Evolutionary conservation across 2,329 filamentous ascomycete species (phyloP), one percentile per base, ranked within the genome.

Genomic region (Tolypocladium nubicola): DNA sequence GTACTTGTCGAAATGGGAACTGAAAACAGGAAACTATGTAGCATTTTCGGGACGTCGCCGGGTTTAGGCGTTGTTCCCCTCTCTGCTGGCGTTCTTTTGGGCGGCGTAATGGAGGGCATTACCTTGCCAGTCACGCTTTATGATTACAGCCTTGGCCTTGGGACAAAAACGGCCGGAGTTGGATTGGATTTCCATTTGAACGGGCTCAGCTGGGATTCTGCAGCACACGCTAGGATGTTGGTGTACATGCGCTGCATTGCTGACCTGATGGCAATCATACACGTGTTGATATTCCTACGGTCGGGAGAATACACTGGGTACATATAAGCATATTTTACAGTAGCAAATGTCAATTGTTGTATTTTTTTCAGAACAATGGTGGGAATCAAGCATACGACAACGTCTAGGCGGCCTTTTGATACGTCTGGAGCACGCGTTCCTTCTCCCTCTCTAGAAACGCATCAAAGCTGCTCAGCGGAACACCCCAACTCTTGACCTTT

Each of bases 401-500:
- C 10, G 2, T 10, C 47, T 35, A 50, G 11, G 8, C 3, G 9
- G 41, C 19, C 8, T 2, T n/a, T 49, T 33, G 47, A 19, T 66
- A 75, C 1, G 71, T 73, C 49, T 65, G 60, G 43, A 58, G 57
- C 5, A 75, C 59, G 5, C 53, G 56, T 0, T 61, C 64, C 59
- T 70, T 71, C 65, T 80, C 73, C 52, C 71, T 66, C 57, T 70
- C 63, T 47, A 80, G 56, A 54, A 76, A 81, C 23, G 67, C 61
- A n/a, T 70, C 64, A 58, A 81, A 76, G 0, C 67, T 74, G n/a
- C 70, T 71, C 56, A 78, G 52, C 2, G 70, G 66, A 39, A 81
- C 65, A 0, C 70, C 72, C 70, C 70, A 78, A 11, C 61, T 61
- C 59, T 65, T 69, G 4, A 68, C 62, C 45, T 67, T 63, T 1